phyloP scores from a whole-genome alignment of 345 rosid genomes.

The Arabidopsis suecica region DNA sequence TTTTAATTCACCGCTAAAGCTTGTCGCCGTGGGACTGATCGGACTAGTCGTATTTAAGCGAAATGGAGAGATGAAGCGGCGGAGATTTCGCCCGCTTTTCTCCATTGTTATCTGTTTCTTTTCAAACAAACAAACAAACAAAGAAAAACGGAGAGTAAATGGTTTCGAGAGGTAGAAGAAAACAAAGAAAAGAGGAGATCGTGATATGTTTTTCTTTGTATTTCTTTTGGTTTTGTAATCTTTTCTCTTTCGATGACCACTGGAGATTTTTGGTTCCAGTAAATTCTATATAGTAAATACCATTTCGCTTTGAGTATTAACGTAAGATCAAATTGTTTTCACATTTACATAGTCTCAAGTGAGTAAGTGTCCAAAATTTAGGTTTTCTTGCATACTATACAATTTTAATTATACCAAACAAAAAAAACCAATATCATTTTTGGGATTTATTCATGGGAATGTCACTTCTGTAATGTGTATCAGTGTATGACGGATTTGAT shows the following conservation, averaged over 20 bases:
- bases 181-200: neutral
- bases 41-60: constrained; percentile 30
- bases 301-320: constrained; percentile 31
- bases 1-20: neutral
- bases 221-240: constrained; percentile 9
- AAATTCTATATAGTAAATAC: constrained; percentile 32
- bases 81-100: constrained; percentile 48
- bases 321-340: neutral
- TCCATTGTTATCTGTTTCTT: constrained; percentile 32
- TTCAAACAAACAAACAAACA: neutral
- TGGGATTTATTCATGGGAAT: neutral
- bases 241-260: constrained; percentile 17
- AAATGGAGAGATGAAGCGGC: constrained; percentile 47
- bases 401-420: too few species aligned
- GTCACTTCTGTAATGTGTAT: neutral
- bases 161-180: constrained; percentile 16
- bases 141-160: constrained; percentile 20
- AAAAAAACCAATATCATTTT: neutral
- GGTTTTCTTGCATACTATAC: neutral
- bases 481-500: neutral
- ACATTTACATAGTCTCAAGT: neutral
- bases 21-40: constrained; percentile 26
- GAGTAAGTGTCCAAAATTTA: neutral
- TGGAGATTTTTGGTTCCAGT: constrained; percentile 41
- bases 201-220: constrained; percentile 11